Evolutionary conservation across 345 rosid species (phyloP).

Genomic region (Gossypium longicalyx): DNA sequence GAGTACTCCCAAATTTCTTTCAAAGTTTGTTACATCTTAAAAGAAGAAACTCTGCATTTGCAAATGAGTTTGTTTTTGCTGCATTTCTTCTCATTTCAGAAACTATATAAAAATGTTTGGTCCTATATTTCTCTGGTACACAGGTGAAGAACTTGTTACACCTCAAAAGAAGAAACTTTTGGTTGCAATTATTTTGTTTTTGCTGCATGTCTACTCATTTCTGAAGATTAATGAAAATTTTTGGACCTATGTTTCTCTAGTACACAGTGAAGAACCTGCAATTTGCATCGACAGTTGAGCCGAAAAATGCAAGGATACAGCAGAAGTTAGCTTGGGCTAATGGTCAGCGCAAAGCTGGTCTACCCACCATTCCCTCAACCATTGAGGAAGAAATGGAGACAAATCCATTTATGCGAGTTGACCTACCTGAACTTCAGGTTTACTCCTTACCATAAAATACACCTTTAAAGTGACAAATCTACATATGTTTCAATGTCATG

Average conservation of each 20-base stretch:
- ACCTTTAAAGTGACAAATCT: neutral
- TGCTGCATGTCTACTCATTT: neutral
- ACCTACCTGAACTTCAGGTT: constrained; percentile 61
- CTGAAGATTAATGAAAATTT: neutral
- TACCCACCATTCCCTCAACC: constrained; percentile 86
- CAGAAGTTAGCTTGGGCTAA: constrained; percentile 82
- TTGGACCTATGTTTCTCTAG: constrained; percentile 35
- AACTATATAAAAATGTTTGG: constrained; percentile 1
- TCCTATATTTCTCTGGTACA: constrained; percentile 48
- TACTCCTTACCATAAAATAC: neutral
- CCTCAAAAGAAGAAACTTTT: neutral
- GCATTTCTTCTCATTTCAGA: neutral
- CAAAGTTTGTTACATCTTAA: neutral
- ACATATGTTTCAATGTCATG: neutral
- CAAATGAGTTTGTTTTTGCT: neutral
- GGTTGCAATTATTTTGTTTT: neutral
- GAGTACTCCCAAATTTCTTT: neutral
- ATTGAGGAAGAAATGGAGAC: constrained; percentile 78
- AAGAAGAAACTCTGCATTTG: neutral
- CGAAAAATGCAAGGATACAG: constrained; percentile 57
- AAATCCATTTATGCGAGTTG: constrained; percentile 80
- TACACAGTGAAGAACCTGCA: constrained; percentile 90
- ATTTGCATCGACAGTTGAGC: constrained; percentile 75
- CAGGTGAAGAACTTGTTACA: constrained; percentile 63
- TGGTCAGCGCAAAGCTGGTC: constrained; percentile 58